Base-by-base conservation (phyloP, 805 yeast species). In the Saccharomycopsis babjevae region DNA sequence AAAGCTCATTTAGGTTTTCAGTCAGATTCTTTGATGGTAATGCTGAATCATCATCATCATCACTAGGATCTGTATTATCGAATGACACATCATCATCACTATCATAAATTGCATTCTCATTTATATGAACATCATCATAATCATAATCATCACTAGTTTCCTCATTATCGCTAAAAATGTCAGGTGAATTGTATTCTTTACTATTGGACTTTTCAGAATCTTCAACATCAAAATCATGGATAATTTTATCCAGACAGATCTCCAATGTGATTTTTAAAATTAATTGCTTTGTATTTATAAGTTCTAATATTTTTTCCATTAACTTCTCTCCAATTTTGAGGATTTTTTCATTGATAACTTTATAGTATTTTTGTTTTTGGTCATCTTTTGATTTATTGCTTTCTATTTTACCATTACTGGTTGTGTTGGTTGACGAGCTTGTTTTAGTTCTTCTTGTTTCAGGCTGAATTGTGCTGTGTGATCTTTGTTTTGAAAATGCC, bases 211-310 rank as follows among this genome's bases (percentile, higher is more conserved):
- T 25, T 4, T 1, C 3, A 50, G 18, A 15, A 1, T 16, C 16
- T 22, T 18, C 25, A 3, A 13, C 54, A 46, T 22, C 13, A 13
- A 10, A 11, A 22, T 22, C 8, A 32, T 61, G 59, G 20, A 59
- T 16, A 16, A 56, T 43, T 22, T 64, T 61, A 57, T 64, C 64
- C 56, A 60, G 56, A 50, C 66, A 64, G 42, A 64, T 56, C 42
- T 64, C 66, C 18, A 64, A 57, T n/a, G 65, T 62, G 16, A 64
- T 64, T 10, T 39, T 55, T 10, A 64, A 46, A 16, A 30, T 50
- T 18, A 62, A 39, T 28, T 56, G n/a, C 13, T 34, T 43, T 11
- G 43, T 40, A 16, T 7, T 16, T 13, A 62, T 61, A 22, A 61
- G n/a, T 10, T 32, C 8, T 34, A 58, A 59, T 2, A 60, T n/a